Evolutionary conservation across 192 early-diverging fungal species (phyloP), one percentile per base, ranked within the genome.

Genomic region (Geosiphon pyriformis): DNA sequence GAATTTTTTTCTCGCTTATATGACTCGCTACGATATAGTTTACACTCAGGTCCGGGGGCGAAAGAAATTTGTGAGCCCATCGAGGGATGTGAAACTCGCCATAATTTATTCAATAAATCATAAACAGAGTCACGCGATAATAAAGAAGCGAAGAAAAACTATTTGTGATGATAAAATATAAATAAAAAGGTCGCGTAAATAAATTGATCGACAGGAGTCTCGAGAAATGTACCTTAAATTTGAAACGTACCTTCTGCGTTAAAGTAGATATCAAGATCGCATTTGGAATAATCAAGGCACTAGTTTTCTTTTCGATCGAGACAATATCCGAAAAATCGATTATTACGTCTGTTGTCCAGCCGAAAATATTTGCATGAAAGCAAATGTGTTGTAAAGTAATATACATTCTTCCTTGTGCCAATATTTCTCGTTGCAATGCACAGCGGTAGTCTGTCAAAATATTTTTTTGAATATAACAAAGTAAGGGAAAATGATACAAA

Each of bases 341-440:
- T 4, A 91, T 74, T 82, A 83, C 84, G 60, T 83, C 89, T 18
- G 90, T 91, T 1, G 90, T 86, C 86, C 92, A 93, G 30, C 93
- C 93, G 80, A 95, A 91, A 67, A 95, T 92, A 69, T 90, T 92
- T 35, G 89, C 87, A 75, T 94, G 87, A 69, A 95, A 95, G 72
- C 89, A 92, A 27, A 93, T 73, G 61, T 87, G 80, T 66, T 82
- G 83, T 58, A 89, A 83, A 15, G 92, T 92, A 67, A 92, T 76
- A 72, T 92, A 95, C 69, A 95, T 72, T 26, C 90, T 80, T 4
- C 93, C 93, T 62, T 95, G 93, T 15, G 90, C 87, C 11, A 95
- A 78, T 25, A 95, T 93, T 57, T 95, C 93, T 34, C 89, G 88
- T 74, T 95, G 92, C 29, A 90, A 76, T 30, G 93, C 93, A 65